Evolutionary conservation across 176 grass and related monocot genomes (phyloP), one percentile per base, ranked within the genome.

Genomic region (Musa itinerans): DNA sequence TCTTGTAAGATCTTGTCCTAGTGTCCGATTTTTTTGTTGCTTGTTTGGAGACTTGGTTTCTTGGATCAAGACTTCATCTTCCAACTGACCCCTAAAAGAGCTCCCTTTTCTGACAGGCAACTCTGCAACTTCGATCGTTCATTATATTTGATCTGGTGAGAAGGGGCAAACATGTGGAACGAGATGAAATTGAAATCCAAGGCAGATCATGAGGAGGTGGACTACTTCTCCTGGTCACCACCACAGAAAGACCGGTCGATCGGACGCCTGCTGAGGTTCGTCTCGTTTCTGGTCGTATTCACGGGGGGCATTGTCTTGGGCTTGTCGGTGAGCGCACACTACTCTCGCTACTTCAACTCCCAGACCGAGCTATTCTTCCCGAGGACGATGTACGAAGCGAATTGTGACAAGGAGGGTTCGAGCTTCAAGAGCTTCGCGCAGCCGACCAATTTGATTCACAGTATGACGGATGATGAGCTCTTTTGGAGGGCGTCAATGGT

Each of bases 401-500:
- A 80, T 51, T 80, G 71, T 50, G 23, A 78, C 65, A 29, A 64
- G 2, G 53, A 72, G 51, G 54, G 11, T 27, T 54, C 64, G 21
- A 69, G 25, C 23, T 79, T 96, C 66, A 65, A 77, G 52, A 81
- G 84, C 64, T 92, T 92, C 87, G 71, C 86, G 67, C 81, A 85
- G 9, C 93, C 93, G 51, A 84, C 83, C 56, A 84, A 68, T 19
- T 72, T 96, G 74, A 83, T 90, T 81, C 89, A 96, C 79, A 78
- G 67, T 63, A 92, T 96, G 93, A 86, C 82, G n/a, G 89, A 96
- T 77, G 77, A 76, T 49, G 85, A 92, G 83, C 85, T 96, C 23
- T 90, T 81, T 79, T 96, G 93, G 93, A 83, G 93, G 53, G 89
- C 93, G 11, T 86, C 89, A 13, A 79, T 96, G 83, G 79, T 84